Conservation (phyloP, 2,329 filamentous ascomycete species). For the Pestalotiopsis fici region DNA sequence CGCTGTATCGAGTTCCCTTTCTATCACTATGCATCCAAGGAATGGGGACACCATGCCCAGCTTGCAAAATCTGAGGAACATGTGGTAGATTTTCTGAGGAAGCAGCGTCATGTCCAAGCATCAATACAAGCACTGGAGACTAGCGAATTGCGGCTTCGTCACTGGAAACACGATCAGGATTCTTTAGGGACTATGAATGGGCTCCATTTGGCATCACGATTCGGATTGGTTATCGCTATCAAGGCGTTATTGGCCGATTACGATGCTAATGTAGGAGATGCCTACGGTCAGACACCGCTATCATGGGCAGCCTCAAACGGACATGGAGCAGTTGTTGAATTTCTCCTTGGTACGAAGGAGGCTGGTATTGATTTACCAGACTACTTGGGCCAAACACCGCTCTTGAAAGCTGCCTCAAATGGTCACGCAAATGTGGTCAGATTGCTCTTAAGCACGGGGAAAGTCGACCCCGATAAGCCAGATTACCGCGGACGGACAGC, state of each 20-base stretch:
- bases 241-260: background rate
- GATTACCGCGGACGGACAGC: background rate
- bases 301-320: background rate
- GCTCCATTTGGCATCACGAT: conserved; percentile 4
- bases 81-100: background rate
- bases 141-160: background rate
- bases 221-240: background rate
- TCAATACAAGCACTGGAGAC: background rate
- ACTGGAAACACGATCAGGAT: too few relatives aligned
- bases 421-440: background rate
- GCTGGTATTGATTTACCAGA: background rate
- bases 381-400: background rate
- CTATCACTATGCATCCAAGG: conserved; percentile 11
- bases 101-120: background rate
- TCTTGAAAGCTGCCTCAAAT: background rate
- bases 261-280: background rate
- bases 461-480: background rate
- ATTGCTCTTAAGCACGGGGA: background rate
- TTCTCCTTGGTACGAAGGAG: background rate
- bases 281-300: conserved; percentile 3
- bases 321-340: background rate
- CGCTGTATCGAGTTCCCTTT: conserved; percentile 2
- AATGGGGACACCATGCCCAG: conserved; percentile 16
- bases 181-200: background rate
- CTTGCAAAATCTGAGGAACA: background rate